Evolutionary conservation across 2,329 filamentous ascomycete genomes (phyloP).

Genomic region (Neonectria hederae): DNA sequence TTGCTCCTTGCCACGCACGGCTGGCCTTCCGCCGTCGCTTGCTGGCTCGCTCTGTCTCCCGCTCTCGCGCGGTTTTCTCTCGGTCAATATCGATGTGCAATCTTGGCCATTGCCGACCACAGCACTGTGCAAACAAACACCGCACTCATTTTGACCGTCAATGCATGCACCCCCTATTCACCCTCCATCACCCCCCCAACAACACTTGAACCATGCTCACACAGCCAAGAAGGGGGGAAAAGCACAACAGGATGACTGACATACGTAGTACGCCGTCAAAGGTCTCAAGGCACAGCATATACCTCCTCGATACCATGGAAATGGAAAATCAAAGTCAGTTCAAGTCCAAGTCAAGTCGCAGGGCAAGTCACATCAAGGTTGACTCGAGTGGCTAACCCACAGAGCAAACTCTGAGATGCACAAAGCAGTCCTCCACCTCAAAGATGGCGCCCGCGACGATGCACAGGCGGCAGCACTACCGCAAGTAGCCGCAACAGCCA

Average conservation of each 20-base stretch:
- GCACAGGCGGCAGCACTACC: conserved; percentile 18
- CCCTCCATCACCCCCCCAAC: neutral
- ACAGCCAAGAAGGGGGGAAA: too few species aligned
- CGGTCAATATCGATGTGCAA: neutral
- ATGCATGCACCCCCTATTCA: neutral
- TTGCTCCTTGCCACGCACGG: conserved; percentile 17
- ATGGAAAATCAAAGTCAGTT: neutral
- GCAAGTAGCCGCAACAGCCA: conserved; percentile 18
- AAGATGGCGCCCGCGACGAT: conserved; percentile 5
- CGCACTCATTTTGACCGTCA: neutral
- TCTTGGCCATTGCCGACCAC: conserved; percentile 3
- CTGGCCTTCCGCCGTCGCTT: conserved; percentile 16
- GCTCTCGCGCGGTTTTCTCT: conserved; percentile 1
- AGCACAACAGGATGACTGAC: neutral
- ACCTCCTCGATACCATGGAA: conserved; percentile 4
- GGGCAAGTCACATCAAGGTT: conserved; percentile 10
- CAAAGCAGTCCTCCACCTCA: neutral
- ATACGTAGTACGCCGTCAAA: neutral
- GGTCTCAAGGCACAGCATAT: neutral
- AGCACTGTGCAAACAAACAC: conserved; percentile 7
- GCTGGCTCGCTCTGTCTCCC: conserved; percentile 4
- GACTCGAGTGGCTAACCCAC: neutral
- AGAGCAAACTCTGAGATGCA: neutral
- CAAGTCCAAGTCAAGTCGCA: conserved; percentile 10
- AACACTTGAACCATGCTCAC: neutral